Evolutionary conservation across 2,329 filamentous ascomycete genomes (phyloP).

Genomic region (Bipolaris sorokiniana): DNA sequence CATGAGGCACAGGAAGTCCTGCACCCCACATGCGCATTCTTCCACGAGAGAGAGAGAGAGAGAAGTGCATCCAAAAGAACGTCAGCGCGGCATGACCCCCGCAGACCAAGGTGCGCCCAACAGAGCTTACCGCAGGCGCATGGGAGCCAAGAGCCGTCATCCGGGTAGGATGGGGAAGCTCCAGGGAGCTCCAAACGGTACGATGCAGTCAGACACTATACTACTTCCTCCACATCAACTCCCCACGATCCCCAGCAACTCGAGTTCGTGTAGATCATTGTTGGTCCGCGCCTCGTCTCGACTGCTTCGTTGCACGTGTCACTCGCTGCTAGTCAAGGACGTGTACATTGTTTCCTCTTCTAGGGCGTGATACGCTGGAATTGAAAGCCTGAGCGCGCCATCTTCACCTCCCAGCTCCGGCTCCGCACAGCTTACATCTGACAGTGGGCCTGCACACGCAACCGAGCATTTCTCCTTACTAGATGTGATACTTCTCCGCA

Average conservation of each 20-base stretch:
- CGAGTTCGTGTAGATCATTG: neutral
- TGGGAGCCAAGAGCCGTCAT: constrained; percentile 11
- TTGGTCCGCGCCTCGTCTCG: neutral
- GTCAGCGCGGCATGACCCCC: constrained; percentile 31
- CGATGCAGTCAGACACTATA: neutral
- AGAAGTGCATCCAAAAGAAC: constrained; percentile 15
- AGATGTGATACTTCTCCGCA: constrained; percentile 33
- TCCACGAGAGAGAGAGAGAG: constrained; percentile 25
- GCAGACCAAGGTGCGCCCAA: constrained; percentile 19
- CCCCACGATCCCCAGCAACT: neutral
- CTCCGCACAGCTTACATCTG: constrained; percentile 32
- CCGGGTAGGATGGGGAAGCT: constrained; percentile 15
- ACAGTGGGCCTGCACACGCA: constrained; percentile 23
- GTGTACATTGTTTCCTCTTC: neutral
- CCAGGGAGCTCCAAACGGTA: constrained; percentile 19
- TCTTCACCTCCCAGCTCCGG: constrained; percentile 22
- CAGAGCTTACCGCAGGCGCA: constrained; percentile 15
- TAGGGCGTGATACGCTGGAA: constrained; percentile 13
- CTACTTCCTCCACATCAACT: neutral
- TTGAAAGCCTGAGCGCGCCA: constrained; percentile 9
- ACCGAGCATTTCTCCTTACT: constrained; percentile 21
- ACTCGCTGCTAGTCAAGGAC: neutral
- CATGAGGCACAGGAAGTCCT: constrained; percentile 24
- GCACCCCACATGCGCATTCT: constrained; percentile 45
- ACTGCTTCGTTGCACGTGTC: constrained; percentile 1